Percentiles rank a stretch among this genome's conserved stretches.
These are phyloP conservation scores for Paramecium tetraurelia DNA, from an alignment of 73 alveolate species.

Conservation along the genomic window DNA sequence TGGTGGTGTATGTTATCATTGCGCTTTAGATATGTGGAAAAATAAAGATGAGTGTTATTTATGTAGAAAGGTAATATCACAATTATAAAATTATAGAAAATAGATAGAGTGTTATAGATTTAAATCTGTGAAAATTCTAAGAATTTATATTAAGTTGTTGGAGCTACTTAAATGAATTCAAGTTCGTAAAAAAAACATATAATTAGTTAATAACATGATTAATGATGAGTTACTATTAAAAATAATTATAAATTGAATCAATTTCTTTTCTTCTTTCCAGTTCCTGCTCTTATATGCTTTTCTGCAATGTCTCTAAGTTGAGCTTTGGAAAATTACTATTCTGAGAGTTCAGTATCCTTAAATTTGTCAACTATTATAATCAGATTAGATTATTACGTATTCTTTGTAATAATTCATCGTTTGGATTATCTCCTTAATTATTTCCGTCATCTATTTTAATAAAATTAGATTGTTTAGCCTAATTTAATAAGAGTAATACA, in stretches of 20 bases:
- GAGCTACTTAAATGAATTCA: background rate
- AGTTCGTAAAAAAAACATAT: background rate
- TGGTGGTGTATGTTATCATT: constrained; percentile 52
- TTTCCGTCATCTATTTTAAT: constrained; percentile 8
- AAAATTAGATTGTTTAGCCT: constrained; percentile 22
- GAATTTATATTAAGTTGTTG: background rate
- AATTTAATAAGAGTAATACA: background rate
- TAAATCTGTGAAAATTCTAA: background rate
- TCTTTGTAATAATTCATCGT: background rate
- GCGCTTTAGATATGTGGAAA: constrained; percentile 56
- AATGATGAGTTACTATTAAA: background rate
- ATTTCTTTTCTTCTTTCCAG: constrained; percentile 1
- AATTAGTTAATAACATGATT: background rate
- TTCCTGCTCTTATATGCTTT: background rate
- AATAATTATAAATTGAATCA: background rate
- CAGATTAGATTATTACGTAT: background rate
- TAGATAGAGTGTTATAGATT: background rate
- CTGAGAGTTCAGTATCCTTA: constrained; percentile 4
- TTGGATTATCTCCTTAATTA: background rate
- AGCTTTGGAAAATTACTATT: background rate
- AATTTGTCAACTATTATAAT: background rate
- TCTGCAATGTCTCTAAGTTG: background rate
- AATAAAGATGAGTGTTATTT: constrained; percentile 14
- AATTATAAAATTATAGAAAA: background rate
- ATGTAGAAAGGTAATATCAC: constrained; percentile 25